Base-by-base conservation (phyloP, 2,329 filamentous ascomycete genomes). In the Rugonectria rugulosa region DNA sequence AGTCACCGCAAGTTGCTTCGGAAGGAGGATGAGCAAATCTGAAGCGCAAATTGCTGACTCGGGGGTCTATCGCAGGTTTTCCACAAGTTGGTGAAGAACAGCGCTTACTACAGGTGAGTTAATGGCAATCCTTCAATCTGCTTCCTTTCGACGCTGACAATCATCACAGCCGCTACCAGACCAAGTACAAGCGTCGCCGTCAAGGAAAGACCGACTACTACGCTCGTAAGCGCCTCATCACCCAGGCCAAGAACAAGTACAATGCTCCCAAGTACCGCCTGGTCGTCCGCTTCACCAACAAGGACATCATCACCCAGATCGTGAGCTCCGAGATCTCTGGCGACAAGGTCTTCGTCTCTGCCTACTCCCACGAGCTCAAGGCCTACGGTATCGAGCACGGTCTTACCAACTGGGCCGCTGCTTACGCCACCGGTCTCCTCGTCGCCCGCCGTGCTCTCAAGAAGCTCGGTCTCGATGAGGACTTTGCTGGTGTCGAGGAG, bases 201-300 rank as follows among this genome's bases (percentile, higher is more conserved):
- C 77, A 89, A 75, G 95, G 95, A 78, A 99, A 99, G 91, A 99
- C 95, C 84, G 95, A 99, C 80, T 99, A 99, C 92, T 98, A 97
- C 81, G 95, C 95, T 78, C 94, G 95, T 80, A 98, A 98, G 91
- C 90, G 95, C 77, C 87, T 99, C 81, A 95, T 98, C 86, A 93
- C 92, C 85, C 95, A 99, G 88, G 95, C 95, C 84, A 99, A 98
- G 92, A 99, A 99, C 92, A 99, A 99, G 90, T 99, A 98, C 90
- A 96, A 96, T 84, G 90, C 95, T 65, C 95, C 95, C 82, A 99
- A 99, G 88, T 98, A 99, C 90, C 91, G 95, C 77, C 90, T 99
- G 76, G 95, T 99, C 69, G 92, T 99, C 78, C 95, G 95, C 79
- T 97, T 96, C 90, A 96, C 92, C 86, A 96, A 98, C 90, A 92